A percentile compares a stretch with the other conserved stretches of the same genome.
Evolutionary conservation across 179 eudicot genomes (phyloP).

Genomic region (Beta macrorhiza): DNA sequence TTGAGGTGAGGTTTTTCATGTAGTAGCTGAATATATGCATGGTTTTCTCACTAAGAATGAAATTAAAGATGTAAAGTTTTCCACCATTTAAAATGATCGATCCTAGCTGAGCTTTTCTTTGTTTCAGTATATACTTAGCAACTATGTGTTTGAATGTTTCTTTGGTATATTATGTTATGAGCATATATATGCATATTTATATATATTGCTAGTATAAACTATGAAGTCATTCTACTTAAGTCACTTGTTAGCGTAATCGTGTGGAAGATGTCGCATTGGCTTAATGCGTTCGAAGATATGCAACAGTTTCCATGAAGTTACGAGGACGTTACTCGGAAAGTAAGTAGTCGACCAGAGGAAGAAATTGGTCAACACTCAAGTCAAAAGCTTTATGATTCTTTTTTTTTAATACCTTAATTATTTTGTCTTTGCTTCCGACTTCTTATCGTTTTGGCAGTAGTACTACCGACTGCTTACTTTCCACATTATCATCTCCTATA

Average conservation of each 20-base stretch:
- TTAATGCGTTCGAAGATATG: background rate
- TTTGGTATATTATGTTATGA: too few species aligned
- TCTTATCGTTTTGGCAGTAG: too few species aligned
- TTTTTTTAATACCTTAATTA: background rate
- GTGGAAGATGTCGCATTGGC: background rate
- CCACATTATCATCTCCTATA: too few species aligned
- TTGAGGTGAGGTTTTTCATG: background rate
- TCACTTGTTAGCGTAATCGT: background rate
- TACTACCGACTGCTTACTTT: too few species aligned
- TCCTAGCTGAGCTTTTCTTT: background rate
- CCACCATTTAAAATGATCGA: background rate
- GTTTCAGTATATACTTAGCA: background rate
- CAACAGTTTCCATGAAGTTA: background rate
- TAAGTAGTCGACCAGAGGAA: background rate
- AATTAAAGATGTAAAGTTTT: background rate
- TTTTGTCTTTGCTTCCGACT: too few species aligned
- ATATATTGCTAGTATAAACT: too few species aligned
- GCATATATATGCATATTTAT: too few species aligned
- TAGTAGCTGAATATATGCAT: constrained; percentile 3
- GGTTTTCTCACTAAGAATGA: background rate
- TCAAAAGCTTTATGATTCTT: background rate
- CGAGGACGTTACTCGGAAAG: background rate
- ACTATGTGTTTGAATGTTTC: too few species aligned
- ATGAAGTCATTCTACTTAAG: background rate
- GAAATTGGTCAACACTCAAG: background rate